phyloP scores from a whole-genome alignment of 1,284 basidiomycete genomes.

The Pisolithus thermaeus region DNA sequence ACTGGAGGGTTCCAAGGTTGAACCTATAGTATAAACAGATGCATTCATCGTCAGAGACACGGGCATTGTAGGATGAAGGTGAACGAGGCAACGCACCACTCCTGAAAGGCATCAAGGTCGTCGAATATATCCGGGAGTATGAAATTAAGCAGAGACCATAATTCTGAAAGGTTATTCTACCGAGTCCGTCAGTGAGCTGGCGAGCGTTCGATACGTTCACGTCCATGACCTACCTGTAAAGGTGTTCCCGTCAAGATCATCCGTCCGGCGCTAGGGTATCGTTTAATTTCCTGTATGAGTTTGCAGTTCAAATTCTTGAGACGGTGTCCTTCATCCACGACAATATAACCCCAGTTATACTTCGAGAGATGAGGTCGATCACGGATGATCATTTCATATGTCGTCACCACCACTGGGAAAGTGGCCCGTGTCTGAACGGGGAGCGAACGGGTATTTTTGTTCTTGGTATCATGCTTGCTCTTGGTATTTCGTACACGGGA shows the following conservation, averaged over 20 bases:
- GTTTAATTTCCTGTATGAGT: conserved; percentile 89
- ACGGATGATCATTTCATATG: conserved; percentile 90
- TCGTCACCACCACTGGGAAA: conserved; percentile 86
- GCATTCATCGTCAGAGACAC: neutral
- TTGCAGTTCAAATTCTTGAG: conserved; percentile 91
- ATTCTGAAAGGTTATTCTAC: conserved; percentile 89
- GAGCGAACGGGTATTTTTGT: neutral
- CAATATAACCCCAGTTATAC: conserved; percentile 87
- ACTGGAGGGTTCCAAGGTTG: conserved; percentile 60
- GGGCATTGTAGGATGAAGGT: neutral
- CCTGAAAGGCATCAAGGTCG: conserved; percentile 85
- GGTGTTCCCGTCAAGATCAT: conserved; percentile 95
- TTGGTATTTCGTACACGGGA: conserved; percentile 16
- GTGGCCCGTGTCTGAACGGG: conserved; percentile 26
- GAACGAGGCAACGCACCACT: conserved; percentile 55
- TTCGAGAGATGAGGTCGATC: conserved; percentile 65
- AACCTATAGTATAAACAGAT: conserved; percentile 43
- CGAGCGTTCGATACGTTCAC: neutral
- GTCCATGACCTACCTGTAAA: conserved; percentile 60
- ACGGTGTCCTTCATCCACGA: conserved; percentile 94
- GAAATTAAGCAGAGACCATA: conserved; percentile 95
- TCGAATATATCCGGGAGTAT: conserved; percentile 90
- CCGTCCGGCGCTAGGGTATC: conserved; percentile 78
- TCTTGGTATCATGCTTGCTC: neutral
- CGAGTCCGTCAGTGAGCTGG: neutral